Evolutionary conservation across 306 rosid species (phyloP).

Genomic region (Fragaria nilgerrensis): DNA sequence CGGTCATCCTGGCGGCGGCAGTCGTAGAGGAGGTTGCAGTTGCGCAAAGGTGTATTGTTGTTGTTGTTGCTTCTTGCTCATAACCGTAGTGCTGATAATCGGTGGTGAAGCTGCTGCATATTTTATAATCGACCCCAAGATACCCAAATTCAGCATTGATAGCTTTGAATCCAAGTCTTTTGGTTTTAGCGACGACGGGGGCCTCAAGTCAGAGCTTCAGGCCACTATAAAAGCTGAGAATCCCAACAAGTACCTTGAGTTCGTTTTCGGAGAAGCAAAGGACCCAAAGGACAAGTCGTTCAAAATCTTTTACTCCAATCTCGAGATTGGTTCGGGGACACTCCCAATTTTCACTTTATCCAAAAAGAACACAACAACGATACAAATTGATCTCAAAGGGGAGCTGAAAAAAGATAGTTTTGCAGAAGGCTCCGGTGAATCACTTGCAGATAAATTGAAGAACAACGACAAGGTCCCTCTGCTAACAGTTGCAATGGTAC

Average conservation of each 20-base stretch:
- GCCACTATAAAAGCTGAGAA: conserved; percentile 39
- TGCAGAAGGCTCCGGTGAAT: conserved; percentile 1
- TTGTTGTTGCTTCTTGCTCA: conserved; percentile 33
- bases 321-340: conserved; percentile 22
- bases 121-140: conserved; percentile 19
- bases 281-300: neutral
- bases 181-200: conserved; percentile 1
- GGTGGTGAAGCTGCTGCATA: neutral
- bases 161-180: conserved; percentile 27
- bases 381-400: conserved; percentile 20
- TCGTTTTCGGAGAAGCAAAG: conserved; percentile 26
- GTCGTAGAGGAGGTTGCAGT: neutral
- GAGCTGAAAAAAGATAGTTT: neutral
- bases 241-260: conserved; percentile 37
- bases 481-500: conserved; percentile 10
- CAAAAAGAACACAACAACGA: conserved; percentile 14
- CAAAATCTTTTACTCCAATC: conserved; percentile 28
- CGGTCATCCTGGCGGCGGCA: neutral
- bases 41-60: conserved; percentile 10
- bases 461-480: conserved; percentile 20
- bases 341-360: conserved; percentile 22
- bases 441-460: conserved; percentile 18
- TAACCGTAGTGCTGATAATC: conserved; percentile 12
- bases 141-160: conserved; percentile 38
- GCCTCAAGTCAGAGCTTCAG: conserved; percentile 23